These are phyloP conservation scores for Bombardia bombarda DNA, from an alignment of 495 filamentous ascomycete species.

Conservation along the genomic window DNA sequence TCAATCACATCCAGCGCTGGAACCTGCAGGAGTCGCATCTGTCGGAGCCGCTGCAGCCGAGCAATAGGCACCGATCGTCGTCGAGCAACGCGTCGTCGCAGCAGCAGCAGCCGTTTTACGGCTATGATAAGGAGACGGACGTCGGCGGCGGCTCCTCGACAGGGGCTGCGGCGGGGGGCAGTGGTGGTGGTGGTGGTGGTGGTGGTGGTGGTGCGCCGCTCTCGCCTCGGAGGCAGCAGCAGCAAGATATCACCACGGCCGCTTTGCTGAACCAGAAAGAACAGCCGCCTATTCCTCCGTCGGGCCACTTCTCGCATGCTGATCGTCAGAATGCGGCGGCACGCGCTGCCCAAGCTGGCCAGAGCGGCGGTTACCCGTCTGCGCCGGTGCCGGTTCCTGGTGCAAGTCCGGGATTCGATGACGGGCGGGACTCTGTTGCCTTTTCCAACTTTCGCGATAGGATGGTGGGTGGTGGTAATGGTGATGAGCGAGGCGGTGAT, in stretches of 20 bases:
- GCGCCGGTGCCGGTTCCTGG: slow-evolving; percentile 28
- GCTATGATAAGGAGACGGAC: slow-evolving; percentile 40
- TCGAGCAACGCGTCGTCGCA: slow-evolving; percentile 29
- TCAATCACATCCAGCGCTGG: slow-evolving; percentile 29
- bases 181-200: too few relatives aligned
- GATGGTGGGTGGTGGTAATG: slow-evolving; percentile 17
- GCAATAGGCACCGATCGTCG: slow-evolving; percentile 26
- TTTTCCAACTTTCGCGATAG: slow-evolving; percentile 27
- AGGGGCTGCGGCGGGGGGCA: too few relatives aligned
- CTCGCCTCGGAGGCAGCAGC: slow-evolving; percentile 7
- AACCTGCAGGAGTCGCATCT: slow-evolving; percentile 38
- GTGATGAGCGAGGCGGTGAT: slow-evolving; percentile 22
- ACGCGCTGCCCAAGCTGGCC: neutral
- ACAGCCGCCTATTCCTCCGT: slow-evolving; percentile 11
- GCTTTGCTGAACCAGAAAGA: slow-evolving; percentile 6
- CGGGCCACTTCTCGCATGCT: slow-evolving; percentile 11
- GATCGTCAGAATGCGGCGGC: slow-evolving; percentile 16
- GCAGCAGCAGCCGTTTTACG: slow-evolving; percentile 22
- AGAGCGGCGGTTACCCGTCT: slow-evolving; percentile 17
- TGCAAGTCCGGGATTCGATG: too few relatives aligned
- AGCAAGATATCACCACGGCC: slow-evolving; percentile 10
- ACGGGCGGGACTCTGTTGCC: slow-evolving; percentile 29
- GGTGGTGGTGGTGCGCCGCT: too few relatives aligned
- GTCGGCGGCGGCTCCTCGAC: slow-evolving; percentile 10
- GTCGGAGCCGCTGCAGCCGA: slow-evolving; percentile 32